A percentile compares a stretch with the other conserved stretches of the same genome.
phyloP scores from a whole-genome alignment of 2,329 filamentous ascomycete genomes.

The Penicillium sp. region DNA sequence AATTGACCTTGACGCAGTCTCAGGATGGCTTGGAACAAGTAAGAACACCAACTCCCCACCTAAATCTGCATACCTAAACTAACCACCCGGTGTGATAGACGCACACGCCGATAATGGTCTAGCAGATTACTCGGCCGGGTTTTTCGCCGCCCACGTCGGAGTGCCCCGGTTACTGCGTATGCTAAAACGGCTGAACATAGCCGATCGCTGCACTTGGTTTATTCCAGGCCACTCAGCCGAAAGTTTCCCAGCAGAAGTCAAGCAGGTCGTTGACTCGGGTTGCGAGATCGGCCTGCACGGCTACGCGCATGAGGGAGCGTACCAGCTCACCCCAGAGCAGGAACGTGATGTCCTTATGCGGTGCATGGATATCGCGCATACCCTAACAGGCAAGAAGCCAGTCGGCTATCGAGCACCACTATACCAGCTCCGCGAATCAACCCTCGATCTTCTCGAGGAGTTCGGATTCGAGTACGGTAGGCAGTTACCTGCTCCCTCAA shows the following conservation, averaged over 20 bases:
- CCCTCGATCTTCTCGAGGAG: constrained; percentile 42
- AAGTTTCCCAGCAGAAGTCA: constrained; percentile 55
- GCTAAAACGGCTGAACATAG: constrained; percentile 52
- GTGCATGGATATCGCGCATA: constrained; percentile 69
- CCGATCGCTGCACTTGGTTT: constrained; percentile 60
- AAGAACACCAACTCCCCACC: not conserved
- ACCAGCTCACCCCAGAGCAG: constrained; percentile 70
- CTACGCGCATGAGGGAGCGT: constrained; percentile 71
- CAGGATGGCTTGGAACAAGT: constrained; percentile 61
- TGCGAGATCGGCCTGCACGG: constrained; percentile 56
- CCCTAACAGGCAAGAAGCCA: constrained; percentile 71
- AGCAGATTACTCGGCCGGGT: constrained; percentile 56
- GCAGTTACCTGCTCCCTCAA: not conserved
- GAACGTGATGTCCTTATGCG: constrained; percentile 73
- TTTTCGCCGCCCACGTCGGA: constrained; percentile 59
- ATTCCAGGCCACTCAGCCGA: constrained; percentile 61
- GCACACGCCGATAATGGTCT: constrained; percentile 54
- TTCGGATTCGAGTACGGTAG: constrained; percentile 44
- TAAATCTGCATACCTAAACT: not conserved
- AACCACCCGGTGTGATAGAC: constrained; percentile 9
- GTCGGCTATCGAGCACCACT: constrained; percentile 39
- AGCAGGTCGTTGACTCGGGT: constrained; percentile 53
- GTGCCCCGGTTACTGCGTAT: constrained; percentile 57
- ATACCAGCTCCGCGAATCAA: constrained; percentile 41
- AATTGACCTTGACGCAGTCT: constrained; percentile 60